These are phyloP conservation scores for Arabis hirsuta DNA, from an alignment of 345 rosid species.

Conservation along the genomic window DNA sequence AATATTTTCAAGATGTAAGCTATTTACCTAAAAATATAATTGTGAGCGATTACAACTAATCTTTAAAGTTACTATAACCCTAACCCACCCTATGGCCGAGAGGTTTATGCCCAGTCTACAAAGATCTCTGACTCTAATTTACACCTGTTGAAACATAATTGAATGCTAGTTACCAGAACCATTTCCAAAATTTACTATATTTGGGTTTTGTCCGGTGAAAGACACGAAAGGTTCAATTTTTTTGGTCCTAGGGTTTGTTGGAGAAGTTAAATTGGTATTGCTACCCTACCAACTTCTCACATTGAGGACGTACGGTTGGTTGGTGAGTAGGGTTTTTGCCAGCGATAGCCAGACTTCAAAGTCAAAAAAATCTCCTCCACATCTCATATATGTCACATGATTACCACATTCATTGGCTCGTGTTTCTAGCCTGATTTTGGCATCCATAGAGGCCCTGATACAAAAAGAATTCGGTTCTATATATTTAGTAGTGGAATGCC, in stretches of 20 bases:
- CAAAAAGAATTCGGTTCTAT: conserved; percentile 4
- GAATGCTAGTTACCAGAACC: conserved; percentile 26
- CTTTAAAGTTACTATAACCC: no score
- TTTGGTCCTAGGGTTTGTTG: conserved; percentile 19
- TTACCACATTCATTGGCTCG: conserved; percentile 35
- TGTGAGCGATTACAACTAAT: no score
- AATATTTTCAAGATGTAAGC: no score
- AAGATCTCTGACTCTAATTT: no score
- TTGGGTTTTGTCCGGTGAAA: conserved; percentile 44
- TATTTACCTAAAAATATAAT: no score
- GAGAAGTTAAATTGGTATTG: conserved; percentile 31
- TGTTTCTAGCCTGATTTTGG: conserved; percentile 24
- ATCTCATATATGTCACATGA: conserved; percentile 32
- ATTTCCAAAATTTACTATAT: conserved; percentile 33
- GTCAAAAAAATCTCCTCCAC: conserved; percentile 28
- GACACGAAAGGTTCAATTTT: conserved; percentile 16
- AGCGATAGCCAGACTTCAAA: conserved; percentile 32
- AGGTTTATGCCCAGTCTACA: no score
- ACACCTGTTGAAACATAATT: no score
- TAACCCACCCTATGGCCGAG: no score
- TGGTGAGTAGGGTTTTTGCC: conserved; percentile 43
- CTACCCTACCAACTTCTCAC: conserved; percentile 37
- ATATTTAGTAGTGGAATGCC: neutral
- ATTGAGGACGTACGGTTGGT: conserved; percentile 42
- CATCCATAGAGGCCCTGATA: conserved; percentile 8